Evolutionary conservation across 768 basidiomycete species (phyloP).

Genomic region (Suillus decipiens): DNA sequence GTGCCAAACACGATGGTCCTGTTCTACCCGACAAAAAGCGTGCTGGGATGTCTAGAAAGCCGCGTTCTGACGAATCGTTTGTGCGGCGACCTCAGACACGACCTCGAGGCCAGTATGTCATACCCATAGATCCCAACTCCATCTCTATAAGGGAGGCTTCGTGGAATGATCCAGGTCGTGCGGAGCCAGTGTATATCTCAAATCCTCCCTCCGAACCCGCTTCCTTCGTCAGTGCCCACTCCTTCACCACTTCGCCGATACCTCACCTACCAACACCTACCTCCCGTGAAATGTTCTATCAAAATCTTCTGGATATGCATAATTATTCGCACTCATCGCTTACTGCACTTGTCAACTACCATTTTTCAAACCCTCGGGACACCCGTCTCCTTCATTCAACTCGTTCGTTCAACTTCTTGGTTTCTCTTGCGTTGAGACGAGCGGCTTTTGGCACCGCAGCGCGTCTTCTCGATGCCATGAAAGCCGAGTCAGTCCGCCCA

Average conservation of each 20-base stretch:
- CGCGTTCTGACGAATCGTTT: background rate
- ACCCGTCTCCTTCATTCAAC: slow-evolving; percentile 34
- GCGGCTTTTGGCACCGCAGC: slow-evolving; percentile 47
- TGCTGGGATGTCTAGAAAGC: background rate
- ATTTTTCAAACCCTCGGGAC: slow-evolving; percentile 27
- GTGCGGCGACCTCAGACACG: background rate
- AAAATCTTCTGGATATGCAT: slow-evolving; percentile 27
- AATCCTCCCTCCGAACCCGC: slow-evolving; percentile 13
- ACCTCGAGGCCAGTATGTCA: slow-evolving; percentile 6
- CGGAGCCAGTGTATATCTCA: slow-evolving; percentile 3
- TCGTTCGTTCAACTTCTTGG: slow-evolving; percentile 46
- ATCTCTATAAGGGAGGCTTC: slow-evolving; percentile 28
- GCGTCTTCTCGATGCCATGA: slow-evolving; percentile 51
- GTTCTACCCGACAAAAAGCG: background rate
- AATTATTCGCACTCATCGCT: slow-evolving; percentile 21
- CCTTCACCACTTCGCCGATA: slow-evolving; percentile 8
- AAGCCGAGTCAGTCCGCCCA: slow-evolving; percentile 37
- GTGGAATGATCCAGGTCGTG: slow-evolving; percentile 28
- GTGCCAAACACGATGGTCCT: slow-evolving; percentile 16
- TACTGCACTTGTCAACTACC: slow-evolving; percentile 22
- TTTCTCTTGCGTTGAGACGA: slow-evolving; percentile 51
- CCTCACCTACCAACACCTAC: slow-evolving; percentile 31
- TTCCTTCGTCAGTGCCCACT: slow-evolving; percentile 9
- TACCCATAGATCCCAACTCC: slow-evolving; percentile 24
- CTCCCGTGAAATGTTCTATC: slow-evolving; percentile 37